Base-by-base conservation (phyloP, 2,329 filamentous ascomycete genomes). In the Paecilomyces sp. region DNA sequence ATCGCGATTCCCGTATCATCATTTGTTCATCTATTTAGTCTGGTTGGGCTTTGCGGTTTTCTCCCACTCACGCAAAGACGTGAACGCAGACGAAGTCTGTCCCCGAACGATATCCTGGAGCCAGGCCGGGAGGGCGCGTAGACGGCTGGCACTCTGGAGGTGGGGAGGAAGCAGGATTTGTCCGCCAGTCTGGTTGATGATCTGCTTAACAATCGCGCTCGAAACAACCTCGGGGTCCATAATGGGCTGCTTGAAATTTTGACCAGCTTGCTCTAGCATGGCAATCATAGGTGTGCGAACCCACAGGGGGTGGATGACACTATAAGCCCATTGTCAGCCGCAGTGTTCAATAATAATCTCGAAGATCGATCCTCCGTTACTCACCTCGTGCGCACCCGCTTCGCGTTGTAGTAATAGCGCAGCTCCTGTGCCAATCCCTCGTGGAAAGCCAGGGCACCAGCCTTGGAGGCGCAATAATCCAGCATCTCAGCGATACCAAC, bases 381-480 rank as follows among this genome's bases (percentile, higher is more conserved):
- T 33, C 63, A 74, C 67, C 69, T 77, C 1, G 74, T 77, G 41
- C 74, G 67, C 59, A 78, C 74, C 28, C 70, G 72, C 1, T 70
- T 68, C 4, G 72, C 71, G 13, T 74, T 68, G 55, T 78, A 74
- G 67, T 66, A 72, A 18, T 67, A 57, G 22, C 67, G 67, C 54
- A 78, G 59, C 60, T 79, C 76, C 64, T 74, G 72, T 3, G 70
- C 66, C 61, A 77, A 58, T 3, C 76, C 76, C 71, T 85, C 82
- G 62, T 85, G 81, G 68, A 85, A 82, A 3, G 79, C 74, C 51
- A 84, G 68, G 0, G 81, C 80, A 25, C 76, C 81, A 0, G 78
- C 77, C 67, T 85, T 85, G 54, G 79, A 79, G 56, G 76, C 76
- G 51, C 73, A 76, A 67, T 85, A 85, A 62, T 83, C 81, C 9